Evolutionary conservation across 2,329 filamentous ascomycete genomes (phyloP), one percentile per base, ranked within the genome.

Genomic region (Colletotrichum camelliae): DNA sequence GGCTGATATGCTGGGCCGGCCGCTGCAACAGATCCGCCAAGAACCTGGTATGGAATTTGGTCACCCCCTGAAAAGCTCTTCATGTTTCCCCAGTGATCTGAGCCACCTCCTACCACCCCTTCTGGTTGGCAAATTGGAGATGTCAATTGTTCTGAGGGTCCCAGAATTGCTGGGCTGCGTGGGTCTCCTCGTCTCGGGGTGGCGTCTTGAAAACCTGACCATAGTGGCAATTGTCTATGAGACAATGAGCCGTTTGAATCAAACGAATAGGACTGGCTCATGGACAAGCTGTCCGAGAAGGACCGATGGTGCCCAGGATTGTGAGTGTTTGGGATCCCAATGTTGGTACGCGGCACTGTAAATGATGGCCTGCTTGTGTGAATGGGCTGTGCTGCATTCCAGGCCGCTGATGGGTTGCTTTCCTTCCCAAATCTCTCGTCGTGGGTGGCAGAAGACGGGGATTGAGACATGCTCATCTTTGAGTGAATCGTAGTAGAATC

Each of bases 241-340:
- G 69, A 72, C 4, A 58, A 18, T 2, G 64, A 58, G 2, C 24
- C 35, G n/a, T 18, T 43, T n/a, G 55, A 16, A 3, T 61, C 69
- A 29, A 62, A 75, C 4, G 73, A 67, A 27, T 72, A 73, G 3
- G 72, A 61, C 7, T 72, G 73, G 5, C 39, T 68, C 39, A 75
- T n/a, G 1, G 69, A 67, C 6, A 66, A 52, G n/a, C 69, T 73
- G 27, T 75, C 73, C 4, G 69, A 75, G 12, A 67, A 75, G 2
- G 73, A 75, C 7, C 73, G 35, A 15, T 66, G 65, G 35, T 75
- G 73, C 12, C 73, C 73, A 5, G 31, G 21, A 15, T 16, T 13
- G 7, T 67, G 43, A 10, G 43, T 52, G 6, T 31, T 29, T 5
- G 61, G 55, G 12, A 43, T 18, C 1, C 31, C 69, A 27, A 75